Conservation (phyloP, 1,284 basidiomycete genomes). For the Ceratobasidium sp. region DNA sequence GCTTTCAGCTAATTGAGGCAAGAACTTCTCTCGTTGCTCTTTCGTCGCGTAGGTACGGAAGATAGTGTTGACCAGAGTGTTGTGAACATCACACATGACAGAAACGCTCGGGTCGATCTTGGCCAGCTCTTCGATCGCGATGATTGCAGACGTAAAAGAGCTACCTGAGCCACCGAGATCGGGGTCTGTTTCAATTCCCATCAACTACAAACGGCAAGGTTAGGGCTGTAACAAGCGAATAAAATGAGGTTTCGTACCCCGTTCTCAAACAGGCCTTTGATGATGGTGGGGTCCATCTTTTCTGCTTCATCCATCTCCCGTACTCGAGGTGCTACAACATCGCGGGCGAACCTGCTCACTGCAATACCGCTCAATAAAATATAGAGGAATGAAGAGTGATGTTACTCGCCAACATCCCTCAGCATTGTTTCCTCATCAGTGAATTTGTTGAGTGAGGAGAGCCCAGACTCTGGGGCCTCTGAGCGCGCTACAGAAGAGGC, state of each 20-base stretch:
- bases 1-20: slow-evolving; percentile 82
- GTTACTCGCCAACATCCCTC: slow-evolving; percentile 77
- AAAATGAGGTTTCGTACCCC: slow-evolving; percentile 69
- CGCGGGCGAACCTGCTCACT: slow-evolving; percentile 89
- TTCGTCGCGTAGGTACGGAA: slow-evolving; percentile 87
- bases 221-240: not conserved
- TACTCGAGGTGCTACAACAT: slow-evolving; percentile 90
- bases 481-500: slow-evolving; percentile 19
- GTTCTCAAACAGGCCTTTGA: slow-evolving; percentile 93
- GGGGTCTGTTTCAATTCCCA: slow-evolving; percentile 94
- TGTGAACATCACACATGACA: slow-evolving; percentile 97
- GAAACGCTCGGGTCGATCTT: slow-evolving; percentile 97
- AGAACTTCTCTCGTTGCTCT: slow-evolving; percentile 88
- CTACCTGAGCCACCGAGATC: slow-evolving; percentile 89
- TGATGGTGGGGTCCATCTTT: slow-evolving; percentile 89
- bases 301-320: slow-evolving; percentile 99
- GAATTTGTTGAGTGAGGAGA: slow-evolving; percentile 79
- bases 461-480: slow-evolving; percentile 26
- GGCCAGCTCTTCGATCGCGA: slow-evolving; percentile 97
- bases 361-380: slow-evolving; percentile 10
- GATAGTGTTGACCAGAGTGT: slow-evolving; percentile 97
- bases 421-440: slow-evolving; percentile 94
- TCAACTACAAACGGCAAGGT: slow-evolving; percentile 66
- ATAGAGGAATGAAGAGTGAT: not conserved
- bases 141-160: slow-evolving; percentile 95